Evolutionary conservation across 1,284 basidiomycete genomes (phyloP).

Genomic region (Ustilago nuda): DNA sequence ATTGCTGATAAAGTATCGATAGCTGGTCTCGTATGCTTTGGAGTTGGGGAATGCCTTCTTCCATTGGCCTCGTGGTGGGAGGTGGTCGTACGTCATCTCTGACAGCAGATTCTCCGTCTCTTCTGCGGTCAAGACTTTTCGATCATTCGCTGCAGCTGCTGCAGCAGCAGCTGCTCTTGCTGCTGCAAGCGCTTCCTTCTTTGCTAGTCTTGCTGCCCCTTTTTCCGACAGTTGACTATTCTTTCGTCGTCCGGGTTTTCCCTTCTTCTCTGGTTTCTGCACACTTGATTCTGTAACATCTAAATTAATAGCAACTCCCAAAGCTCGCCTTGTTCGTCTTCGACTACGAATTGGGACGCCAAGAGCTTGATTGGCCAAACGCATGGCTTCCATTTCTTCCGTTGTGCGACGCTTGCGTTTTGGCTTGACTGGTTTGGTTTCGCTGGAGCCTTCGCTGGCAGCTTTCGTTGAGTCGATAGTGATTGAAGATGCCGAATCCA

Average conservation of each 20-base stretch:
- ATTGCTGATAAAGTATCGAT: slow-evolving; percentile 62
- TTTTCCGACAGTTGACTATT: neutral
- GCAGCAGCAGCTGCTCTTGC: slow-evolving; percentile 4
- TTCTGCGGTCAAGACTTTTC: slow-evolving; percentile 8
- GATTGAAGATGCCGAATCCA: slow-evolving; percentile 1
- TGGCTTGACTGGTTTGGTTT: slow-evolving; percentile 6
- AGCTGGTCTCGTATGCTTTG: slow-evolving; percentile 31
- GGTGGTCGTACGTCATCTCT: slow-evolving; percentile 43
- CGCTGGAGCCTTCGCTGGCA: neutral
- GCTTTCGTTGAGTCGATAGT: too few species aligned
- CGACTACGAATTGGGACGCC: slow-evolving; percentile 23
- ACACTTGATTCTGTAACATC: neutral
- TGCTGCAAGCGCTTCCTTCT: slow-evolving; percentile 1
- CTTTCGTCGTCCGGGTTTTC: slow-evolving; percentile 8
- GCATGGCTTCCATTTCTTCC: slow-evolving; percentile 23
- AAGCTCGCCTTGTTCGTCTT: slow-evolving; percentile 16
- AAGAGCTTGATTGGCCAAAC: slow-evolving; percentile 20
- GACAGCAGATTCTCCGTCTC: slow-evolving; percentile 16
- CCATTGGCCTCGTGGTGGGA: slow-evolving; percentile 52
- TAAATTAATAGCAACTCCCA: neutral
- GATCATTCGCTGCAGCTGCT: neutral
- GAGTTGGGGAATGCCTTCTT: slow-evolving; percentile 36
- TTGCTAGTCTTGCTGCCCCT: slow-evolving; percentile 1
- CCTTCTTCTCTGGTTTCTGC: neutral
- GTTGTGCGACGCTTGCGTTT: slow-evolving; percentile 22